phyloP scores from a whole-genome alignment of 176 grass and related monocot genomes.

The Oryza glumipatula region DNA sequence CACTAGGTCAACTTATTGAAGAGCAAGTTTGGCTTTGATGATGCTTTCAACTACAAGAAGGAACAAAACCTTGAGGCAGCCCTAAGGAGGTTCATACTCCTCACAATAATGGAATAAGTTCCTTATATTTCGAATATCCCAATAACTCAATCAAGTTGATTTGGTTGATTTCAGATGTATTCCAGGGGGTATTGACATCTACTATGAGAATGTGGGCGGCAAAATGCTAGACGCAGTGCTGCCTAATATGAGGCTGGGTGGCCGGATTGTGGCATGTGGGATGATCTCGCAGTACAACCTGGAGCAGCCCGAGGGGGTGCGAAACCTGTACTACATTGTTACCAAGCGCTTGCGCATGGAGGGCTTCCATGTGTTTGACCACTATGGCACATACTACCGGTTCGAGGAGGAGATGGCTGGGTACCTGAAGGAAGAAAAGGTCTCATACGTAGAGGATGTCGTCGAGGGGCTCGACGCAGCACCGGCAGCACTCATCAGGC shows the following conservation, averaged over 20 bases:
- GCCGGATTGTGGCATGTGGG: slow-evolving; percentile 45
- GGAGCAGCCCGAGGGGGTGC: slow-evolving; percentile 14
- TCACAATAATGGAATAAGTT: background rate
- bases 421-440: slow-evolving; percentile 50
- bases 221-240: slow-evolving; percentile 57
- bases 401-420: slow-evolving; percentile 48
- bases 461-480: slow-evolving; percentile 48
- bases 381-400: slow-evolving; percentile 31
- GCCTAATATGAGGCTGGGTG: slow-evolving; percentile 39
- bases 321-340: slow-evolving; percentile 33
- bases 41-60: slow-evolving; percentile 80
- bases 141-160: too few species aligned
- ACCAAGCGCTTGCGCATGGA: slow-evolving; percentile 46
- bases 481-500: slow-evolving; percentile 36
- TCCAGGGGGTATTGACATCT: slow-evolving; percentile 65
- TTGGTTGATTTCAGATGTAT: slow-evolving; percentile 36
- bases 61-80: slow-evolving; percentile 42
- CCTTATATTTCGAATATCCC: too few species aligned
- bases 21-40: slow-evolving; percentile 57
- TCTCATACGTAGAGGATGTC: slow-evolving; percentile 53
- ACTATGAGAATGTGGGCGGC: slow-evolving; percentile 78
- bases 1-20: slow-evolving; percentile 57
- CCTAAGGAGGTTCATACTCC: slow-evolving; percentile 39
- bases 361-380: slow-evolving; percentile 46
- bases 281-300: slow-evolving; percentile 70